A percentile compares a stretch with the other conserved stretches of the same genome.
These are phyloP conservation scores for Fusarium fujikuroi DNA, from an alignment of 2,329 filamentous ascomycete genomes.

Conservation along the genomic window DNA sequence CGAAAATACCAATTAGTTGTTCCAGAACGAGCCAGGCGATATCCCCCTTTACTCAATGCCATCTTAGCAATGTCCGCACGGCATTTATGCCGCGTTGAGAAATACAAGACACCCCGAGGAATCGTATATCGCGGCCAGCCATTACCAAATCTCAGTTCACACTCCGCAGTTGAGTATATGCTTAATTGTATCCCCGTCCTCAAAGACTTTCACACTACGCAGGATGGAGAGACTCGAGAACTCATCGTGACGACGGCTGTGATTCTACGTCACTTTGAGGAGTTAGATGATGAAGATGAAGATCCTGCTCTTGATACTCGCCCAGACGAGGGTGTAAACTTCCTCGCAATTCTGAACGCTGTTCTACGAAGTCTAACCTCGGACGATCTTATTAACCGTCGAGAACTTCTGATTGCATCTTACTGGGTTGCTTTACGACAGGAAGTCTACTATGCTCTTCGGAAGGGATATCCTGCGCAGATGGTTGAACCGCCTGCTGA, in stretches of 20 bases:
- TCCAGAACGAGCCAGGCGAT: constrained; percentile 26
- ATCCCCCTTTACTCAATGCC: constrained; percentile 28
- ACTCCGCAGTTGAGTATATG: constrained; percentile 38
- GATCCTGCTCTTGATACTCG: not conserved
- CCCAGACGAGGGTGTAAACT: constrained; percentile 18
- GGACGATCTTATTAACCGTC: constrained; percentile 15
- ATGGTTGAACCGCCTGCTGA: constrained; percentile 34
- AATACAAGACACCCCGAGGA: constrained; percentile 10
- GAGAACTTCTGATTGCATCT: constrained; percentile 23
- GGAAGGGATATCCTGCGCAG: constrained; percentile 28
- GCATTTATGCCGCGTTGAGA: constrained; percentile 14
- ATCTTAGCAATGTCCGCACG: constrained; percentile 33
- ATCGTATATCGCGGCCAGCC: constrained; percentile 29
- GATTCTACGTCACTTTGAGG: constrained; percentile 33
- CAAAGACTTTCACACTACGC: constrained; percentile 32
- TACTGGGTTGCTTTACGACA: constrained; percentile 40
- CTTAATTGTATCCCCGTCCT: constrained; percentile 29
- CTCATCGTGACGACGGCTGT: constrained; percentile 31
- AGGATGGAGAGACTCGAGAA: constrained; percentile 32
- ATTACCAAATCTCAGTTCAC: not conserved
- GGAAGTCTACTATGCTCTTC: constrained; percentile 32
- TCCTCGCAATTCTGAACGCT: constrained; percentile 29
- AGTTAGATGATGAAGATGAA: constrained; percentile 34
- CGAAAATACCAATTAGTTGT: constrained; percentile 24
- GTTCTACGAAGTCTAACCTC: constrained; percentile 31